Evolutionary conservation across 805 yeast genomes (phyloP).

Genomic region (Candida berthetii): DNA sequence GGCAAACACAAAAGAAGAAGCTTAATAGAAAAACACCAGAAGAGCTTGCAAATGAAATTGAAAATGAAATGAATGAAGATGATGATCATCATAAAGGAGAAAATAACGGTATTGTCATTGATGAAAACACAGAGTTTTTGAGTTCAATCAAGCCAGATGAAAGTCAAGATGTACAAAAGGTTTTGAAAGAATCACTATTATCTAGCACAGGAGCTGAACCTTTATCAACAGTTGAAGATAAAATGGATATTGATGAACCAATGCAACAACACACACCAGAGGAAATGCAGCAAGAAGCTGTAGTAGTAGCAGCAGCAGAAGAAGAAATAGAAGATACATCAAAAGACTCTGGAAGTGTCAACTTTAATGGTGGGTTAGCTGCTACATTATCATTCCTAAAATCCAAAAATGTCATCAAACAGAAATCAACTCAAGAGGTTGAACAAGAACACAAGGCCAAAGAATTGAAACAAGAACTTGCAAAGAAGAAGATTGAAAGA

Average conservation of each 20-base stretch:
- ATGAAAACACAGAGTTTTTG: constrained; percentile 31
- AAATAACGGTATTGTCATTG: constrained; percentile 18
- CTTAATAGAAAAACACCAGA: constrained; percentile 9
- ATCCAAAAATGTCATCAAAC: constrained; percentile 11
- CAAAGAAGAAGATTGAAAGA: constrained; percentile 6
- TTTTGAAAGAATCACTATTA: background rate
- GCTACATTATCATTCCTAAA: constrained; percentile 15
- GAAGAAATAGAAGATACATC: background rate
- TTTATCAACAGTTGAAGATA: background rate
- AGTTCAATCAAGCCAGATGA: constrained; percentile 13
- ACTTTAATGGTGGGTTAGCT: constrained; percentile 18
- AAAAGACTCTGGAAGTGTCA: constrained; percentile 2
- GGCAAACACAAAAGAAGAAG: constrained; percentile 9
- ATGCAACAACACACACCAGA: background rate
- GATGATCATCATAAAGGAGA: constrained; percentile 1
- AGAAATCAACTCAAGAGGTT: constrained; percentile 5
- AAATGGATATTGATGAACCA: background rate
- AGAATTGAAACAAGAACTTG: constrained; percentile 10
- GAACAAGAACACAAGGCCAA: constrained; percentile 5
- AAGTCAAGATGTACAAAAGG: background rate
- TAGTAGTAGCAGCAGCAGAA: background rate
- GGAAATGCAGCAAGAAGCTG: background rate
- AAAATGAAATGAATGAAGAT: constrained; percentile 5
- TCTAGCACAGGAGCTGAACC: background rate
- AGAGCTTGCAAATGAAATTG: constrained; percentile 16